A percentile compares a stretch with the other conserved stretches of the same genome.
phyloP scores from a whole-genome alignment of 2,329 filamentous ascomycete species.

The Pseudocercospora ulei region DNA sequence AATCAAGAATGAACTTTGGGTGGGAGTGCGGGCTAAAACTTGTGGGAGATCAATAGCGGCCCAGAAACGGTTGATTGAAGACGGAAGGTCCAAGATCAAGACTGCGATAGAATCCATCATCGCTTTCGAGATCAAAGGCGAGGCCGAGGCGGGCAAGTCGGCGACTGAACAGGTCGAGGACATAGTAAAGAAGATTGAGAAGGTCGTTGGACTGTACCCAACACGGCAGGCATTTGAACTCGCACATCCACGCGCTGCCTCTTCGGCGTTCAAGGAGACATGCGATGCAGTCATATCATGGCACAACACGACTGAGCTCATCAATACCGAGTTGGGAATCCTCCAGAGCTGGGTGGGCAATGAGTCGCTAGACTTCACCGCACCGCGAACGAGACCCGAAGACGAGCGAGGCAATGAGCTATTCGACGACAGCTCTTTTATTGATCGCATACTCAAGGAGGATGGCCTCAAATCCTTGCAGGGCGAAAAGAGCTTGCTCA shows the following conservation, averaged over 20 bases:
- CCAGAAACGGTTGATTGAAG: slow-evolving; percentile 79
- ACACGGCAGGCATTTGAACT: slow-evolving; percentile 63
- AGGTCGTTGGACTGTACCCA: slow-evolving; percentile 74
- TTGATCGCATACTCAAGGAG: slow-evolving; percentile 90
- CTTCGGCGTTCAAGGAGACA: slow-evolving; percentile 66
- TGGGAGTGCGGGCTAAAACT: slow-evolving; percentile 72
- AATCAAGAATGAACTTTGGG: slow-evolving; percentile 65
- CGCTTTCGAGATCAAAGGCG: slow-evolving; percentile 86
- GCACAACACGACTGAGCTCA: slow-evolving; percentile 94
- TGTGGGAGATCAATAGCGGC: slow-evolving; percentile 76
- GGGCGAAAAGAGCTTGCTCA: slow-evolving; percentile 72
- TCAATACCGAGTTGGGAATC: slow-evolving; percentile 86
- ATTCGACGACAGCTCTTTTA: slow-evolving; percentile 81
- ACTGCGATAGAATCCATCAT: slow-evolving; percentile 76
- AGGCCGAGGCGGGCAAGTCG: slow-evolving; percentile 80
- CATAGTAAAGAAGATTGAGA: slow-evolving; percentile 81
- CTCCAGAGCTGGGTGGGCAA: slow-evolving; percentile 96
- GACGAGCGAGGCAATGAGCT: slow-evolving; percentile 56
- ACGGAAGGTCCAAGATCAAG: slow-evolving; percentile 64
- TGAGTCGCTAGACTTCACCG: slow-evolving; percentile 81
- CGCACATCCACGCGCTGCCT: slow-evolving; percentile 67
- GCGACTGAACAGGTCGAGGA: slow-evolving; percentile 82
- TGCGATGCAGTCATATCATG: slow-evolving; percentile 85
- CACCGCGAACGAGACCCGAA: slow-evolving; percentile 59
- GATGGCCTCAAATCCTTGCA: slow-evolving; percentile 88